Conservation (phyloP, 148 eudicot species). For the Chenopodium formosanum region DNA sequence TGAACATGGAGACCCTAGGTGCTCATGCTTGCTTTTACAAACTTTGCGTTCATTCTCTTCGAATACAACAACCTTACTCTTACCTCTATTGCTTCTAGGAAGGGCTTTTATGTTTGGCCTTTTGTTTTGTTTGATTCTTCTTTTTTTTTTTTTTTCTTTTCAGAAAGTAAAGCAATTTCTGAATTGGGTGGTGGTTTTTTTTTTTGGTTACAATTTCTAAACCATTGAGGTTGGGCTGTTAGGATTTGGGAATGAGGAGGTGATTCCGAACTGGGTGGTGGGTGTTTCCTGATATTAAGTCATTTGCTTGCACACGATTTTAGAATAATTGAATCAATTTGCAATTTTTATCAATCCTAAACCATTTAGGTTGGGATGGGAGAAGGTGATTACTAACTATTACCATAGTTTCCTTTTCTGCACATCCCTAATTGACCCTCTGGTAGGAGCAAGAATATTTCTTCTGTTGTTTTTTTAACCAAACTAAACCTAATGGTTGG, state of each 20-base stretch:
- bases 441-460: neutral
- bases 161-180: neutral
- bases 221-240: too few relatives aligned
- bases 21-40: constrained; percentile 24
- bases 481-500: neutral
- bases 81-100: neutral
- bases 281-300: neutral
- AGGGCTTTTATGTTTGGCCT: constrained; percentile 1
- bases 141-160: neutral
- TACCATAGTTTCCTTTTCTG: neutral
- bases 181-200: neutral
- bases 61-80: neutral
- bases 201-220: too few relatives aligned
- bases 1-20: constrained; percentile 58
- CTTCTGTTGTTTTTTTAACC: neutral
- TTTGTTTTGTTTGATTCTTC: neutral
- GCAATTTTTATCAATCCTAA: neutral
- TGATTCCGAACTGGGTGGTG: neutral
- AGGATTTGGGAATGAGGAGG: too few relatives aligned
- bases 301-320: neutral
- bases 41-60: constrained; percentile 5
- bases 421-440: neutral
- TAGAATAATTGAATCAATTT: neutral
- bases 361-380: neutral
- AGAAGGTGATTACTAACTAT: neutral